These are phyloP conservation scores for Claviceps quebecensis DNA, from an alignment of 2,329 filamentous ascomycete species.

Conservation along the genomic window DNA sequence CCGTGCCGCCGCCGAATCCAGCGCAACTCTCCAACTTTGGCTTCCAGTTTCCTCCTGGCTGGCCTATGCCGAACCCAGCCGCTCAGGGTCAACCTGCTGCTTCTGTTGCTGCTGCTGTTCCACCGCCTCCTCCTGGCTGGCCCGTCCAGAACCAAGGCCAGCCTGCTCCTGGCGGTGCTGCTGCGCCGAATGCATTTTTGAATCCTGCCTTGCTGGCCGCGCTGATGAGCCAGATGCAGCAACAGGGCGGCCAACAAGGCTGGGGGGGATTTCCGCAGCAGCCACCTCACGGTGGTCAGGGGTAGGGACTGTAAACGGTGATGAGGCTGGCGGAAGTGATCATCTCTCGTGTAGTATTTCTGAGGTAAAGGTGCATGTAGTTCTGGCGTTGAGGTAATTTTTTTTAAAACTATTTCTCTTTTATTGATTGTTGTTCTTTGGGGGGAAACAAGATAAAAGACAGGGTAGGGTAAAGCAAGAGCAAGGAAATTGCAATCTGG, in stretches of 20 bases:
- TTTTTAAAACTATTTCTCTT: background rate
- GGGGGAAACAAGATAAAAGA: no score
- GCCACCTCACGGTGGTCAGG: slow-evolving; percentile 13
- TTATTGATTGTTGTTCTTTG: no score
- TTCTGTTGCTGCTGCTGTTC: slow-evolving; percentile 20
- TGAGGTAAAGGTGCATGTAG: background rate
- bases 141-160: slow-evolving; percentile 10
- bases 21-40: slow-evolving; percentile 22
- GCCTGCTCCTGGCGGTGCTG: slow-evolving; percentile 23
- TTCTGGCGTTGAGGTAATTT: background rate
- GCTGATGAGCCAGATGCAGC: slow-evolving; percentile 30
- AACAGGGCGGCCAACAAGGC: slow-evolving; percentile 15
- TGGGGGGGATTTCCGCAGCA: slow-evolving; percentile 14
- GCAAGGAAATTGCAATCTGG: no score
- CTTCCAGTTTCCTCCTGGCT: slow-evolving; percentile 30
- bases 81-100: background rate
- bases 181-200: slow-evolving; percentile 25
- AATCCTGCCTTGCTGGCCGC: slow-evolving; percentile 45
- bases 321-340: no score
- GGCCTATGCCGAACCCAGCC: slow-evolving; percentile 21
- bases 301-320: background rate
- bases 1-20: slow-evolving; percentile 10
- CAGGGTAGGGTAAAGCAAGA: no score
- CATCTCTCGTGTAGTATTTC: background rate
- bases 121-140: slow-evolving; percentile 26